Base-by-base conservation (phyloP, 805 yeast species). In the Starmerella khaoyaiensis region DNA sequence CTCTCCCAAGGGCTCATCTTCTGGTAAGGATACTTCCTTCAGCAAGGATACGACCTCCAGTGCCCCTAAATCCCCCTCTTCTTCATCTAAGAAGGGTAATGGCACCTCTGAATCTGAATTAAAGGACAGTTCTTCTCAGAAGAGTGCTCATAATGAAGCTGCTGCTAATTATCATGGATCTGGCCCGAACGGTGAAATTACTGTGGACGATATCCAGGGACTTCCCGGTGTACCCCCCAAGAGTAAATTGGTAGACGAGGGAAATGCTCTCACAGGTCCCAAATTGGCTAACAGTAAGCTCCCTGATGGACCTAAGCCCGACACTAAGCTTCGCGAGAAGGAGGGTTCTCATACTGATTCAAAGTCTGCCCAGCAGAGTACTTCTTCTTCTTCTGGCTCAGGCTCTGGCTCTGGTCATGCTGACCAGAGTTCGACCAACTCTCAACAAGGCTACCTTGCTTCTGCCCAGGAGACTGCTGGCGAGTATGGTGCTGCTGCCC, bases 201-300 rank as follows among this genome's bases (percentile, higher is more conserved):
- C 46, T 19, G 46, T 42, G 12, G 50, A 48, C 24, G 50, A 40
- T 29, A 33, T 48, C 29, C 50, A 45, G 37, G 50, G 50, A n/a
- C 26, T 11, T n/a, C 49, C 46, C 24, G 52, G 52, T 20, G 46
- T 50, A 10, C 54, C 54, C 18, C 49, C 40, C 21, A 48, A 50
- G 46, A 38, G 47, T 38, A n/a, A 39, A 33, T 40, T 47, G 7
- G 36, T 48, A 19, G 50, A 47, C 31, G 42, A 39, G 39, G 52
- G 54, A 27, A 34, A 44, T 26, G 54, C 52, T 20, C 37, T 31
- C 24, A 42, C 43, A 8, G 54, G 54, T 20, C 54, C 54, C 18
- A 30, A 36, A 18, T 44, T 50, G 12, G 46, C 38, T 19, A 46
- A 46, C 45, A 15, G 25, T 19, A 28, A 35, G n/a, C 39, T 46